Evolutionary conservation across 2,329 filamentous ascomycete species (phyloP), one percentile per base, ranked within the genome.

Genomic region (Fusarium brevicatenulatum): DNA sequence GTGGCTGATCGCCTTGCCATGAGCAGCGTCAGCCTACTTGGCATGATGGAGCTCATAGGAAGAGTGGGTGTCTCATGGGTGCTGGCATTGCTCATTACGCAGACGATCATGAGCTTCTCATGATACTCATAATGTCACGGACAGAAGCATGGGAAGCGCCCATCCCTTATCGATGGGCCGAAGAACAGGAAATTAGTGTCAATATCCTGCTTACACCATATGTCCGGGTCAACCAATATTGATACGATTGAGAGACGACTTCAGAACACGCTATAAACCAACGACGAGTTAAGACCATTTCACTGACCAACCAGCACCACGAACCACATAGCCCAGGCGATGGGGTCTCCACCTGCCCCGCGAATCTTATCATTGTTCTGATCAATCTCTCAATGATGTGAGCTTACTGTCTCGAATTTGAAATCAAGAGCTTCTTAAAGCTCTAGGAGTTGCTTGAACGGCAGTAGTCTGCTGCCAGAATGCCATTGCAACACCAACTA

Each of bases 1-100:
- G 53, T 87, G 19, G 84, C 86, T 9, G 82, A 87, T 54, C 79
- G 79, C 21, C 69, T 84, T 15, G 78, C 84, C 11, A 70, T 83
- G 30, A 83, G 86, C 6, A 82, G 73, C 37, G 66, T 80, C 23
- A 72, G 77, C 39, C 52, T 78, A 21, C 53, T 80, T 62, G 76
- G 76, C 55, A 55, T 80, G 10, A 74, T 82, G 62, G 73, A 80
- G 42, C 63, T 85, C 15, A n/a, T 81, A 34, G 42, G 82, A 36
- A 81, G 80, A 62, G 71, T 75, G 13, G 74, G 77, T 28, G 53
- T 81, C 25, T 82, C 80, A 34, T 85, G 82, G 83, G 28, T 50
- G 50, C 32, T 80, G 25, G 75, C 74, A 15, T 74, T 65, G 16
- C 32, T 76, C 44, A 55, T 74, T 30, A 36, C 40, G 23, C 52